A percentile compares a stretch with the other conserved stretches of the same genome.
phyloP scores from a whole-genome alignment of 768 basidiomycete species.

The Trametes cinnabarina region DNA sequence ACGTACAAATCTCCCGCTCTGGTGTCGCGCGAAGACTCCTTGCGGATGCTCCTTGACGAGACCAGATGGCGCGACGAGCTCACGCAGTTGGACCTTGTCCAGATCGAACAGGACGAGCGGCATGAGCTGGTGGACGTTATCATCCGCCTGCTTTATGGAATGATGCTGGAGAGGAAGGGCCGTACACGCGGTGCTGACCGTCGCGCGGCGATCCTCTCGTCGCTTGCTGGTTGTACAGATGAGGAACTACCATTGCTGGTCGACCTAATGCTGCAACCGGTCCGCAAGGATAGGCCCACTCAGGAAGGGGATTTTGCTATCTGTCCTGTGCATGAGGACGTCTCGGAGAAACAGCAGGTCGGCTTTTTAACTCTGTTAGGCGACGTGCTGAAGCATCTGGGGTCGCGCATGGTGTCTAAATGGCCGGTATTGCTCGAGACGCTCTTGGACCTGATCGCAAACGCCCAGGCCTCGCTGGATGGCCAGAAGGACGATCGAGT shows the following conservation, averaged over 20 bases:
- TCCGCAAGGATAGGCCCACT: conserved; percentile 36
- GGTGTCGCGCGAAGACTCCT: conserved; percentile 53
- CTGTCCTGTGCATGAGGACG: conserved; percentile 27
- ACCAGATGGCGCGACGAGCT: conserved; percentile 89
- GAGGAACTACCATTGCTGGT: conserved; percentile 76
- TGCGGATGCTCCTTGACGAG: conserved; percentile 76
- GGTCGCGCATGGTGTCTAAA: conserved; percentile 59
- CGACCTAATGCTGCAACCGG: conserved; percentile 82
- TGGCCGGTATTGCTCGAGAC: conserved; percentile 78
- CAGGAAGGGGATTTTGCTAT: conserved; percentile 32
- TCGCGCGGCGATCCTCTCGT: conserved; percentile 70
- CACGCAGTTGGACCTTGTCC: conserved; percentile 61
- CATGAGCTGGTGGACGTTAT: conserved; percentile 64
- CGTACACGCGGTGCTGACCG: conserved; percentile 63
- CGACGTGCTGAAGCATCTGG: conserved; percentile 81
- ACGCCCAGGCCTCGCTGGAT: conserved; percentile 61
- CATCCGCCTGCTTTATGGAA: conserved; percentile 79
- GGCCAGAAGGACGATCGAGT: conserved; percentile 28
- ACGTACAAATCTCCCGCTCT: conserved; percentile 74
- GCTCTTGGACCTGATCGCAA: conserved; percentile 61
- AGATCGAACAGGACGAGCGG: conserved; percentile 55
- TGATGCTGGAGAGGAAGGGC: conserved; percentile 81
- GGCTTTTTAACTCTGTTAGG: conserved; percentile 85
- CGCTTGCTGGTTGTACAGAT: conserved; percentile 66
- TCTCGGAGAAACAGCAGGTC: conserved; percentile 64